Percentiles rank a stretch among this genome's conserved stretches.
These are phyloP conservation scores for Centaurea solstitialis DNA, from an alignment of 129 eudicot genomes.

Conservation along the genomic window DNA sequence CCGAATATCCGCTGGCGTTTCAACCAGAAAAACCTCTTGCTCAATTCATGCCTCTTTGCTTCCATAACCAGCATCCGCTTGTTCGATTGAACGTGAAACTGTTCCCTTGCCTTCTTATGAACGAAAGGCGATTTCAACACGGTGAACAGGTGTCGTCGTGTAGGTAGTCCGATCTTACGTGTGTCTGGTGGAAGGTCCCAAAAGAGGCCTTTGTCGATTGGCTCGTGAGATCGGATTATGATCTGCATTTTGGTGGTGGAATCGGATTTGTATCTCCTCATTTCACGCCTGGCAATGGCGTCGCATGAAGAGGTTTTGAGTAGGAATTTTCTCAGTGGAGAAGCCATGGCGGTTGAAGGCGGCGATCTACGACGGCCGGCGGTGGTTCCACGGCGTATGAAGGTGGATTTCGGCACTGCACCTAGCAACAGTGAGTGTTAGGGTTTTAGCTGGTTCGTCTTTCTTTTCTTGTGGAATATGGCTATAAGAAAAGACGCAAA, in stretches of 20 bases:
- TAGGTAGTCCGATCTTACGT: slow-evolving; percentile 28
- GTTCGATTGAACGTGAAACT: slow-evolving; percentile 34
- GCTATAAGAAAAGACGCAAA: background rate
- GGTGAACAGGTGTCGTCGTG: slow-evolving; percentile 30
- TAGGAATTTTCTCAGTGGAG: slow-evolving; percentile 24
- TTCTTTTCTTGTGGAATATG: background rate
- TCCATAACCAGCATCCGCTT: slow-evolving; percentile 36
- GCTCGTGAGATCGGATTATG: slow-evolving; percentile 29
- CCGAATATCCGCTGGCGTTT: slow-evolving; percentile 40
- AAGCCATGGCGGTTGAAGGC: slow-evolving; percentile 30
- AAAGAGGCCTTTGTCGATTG: slow-evolving; percentile 37
- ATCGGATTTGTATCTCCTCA: slow-evolving; percentile 34
- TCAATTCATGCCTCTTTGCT: slow-evolving; percentile 32
- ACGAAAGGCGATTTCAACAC: slow-evolving; percentile 41
- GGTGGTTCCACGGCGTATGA: background rate
- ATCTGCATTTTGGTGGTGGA: slow-evolving; percentile 34
- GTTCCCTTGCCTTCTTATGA: slow-evolving; percentile 44
- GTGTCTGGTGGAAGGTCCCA: slow-evolving; percentile 39
- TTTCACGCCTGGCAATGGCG: slow-evolving; percentile 8
- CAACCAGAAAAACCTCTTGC: slow-evolving; percentile 37
- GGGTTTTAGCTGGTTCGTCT: background rate
- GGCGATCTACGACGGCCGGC: background rate
- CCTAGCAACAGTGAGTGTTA: background rate
- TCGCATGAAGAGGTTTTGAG: slow-evolving; percentile 11
- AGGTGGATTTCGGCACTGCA: background rate